Conservation (phyloP, 352 stramenopile genomes). For the Phytophthora pluvialis region DNA sequence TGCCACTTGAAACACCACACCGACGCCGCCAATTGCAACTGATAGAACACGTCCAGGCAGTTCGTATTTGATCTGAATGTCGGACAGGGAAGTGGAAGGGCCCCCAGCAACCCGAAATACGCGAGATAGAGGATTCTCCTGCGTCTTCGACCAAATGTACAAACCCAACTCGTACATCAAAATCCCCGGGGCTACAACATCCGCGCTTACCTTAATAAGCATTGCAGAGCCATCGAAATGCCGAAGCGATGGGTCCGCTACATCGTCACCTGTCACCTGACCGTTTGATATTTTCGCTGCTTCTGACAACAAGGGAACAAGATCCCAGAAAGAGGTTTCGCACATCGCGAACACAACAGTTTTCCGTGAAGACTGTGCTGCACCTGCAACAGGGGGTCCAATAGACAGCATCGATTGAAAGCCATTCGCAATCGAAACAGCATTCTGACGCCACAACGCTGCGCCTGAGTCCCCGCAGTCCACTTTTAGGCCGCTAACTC, state of each 20-base stretch:
- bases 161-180: slow-evolving; percentile 50
- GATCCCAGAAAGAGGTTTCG: slow-evolving; percentile 75
- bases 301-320: slow-evolving; percentile 61
- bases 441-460: slow-evolving; percentile 63
- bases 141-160: slow-evolving; percentile 51
- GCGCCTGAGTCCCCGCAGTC: slow-evolving; percentile 34
- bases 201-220: slow-evolving; percentile 46
- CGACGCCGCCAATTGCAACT: slow-evolving; percentile 45
- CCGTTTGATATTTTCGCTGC: slow-evolving; percentile 42
- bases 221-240: slow-evolving; percentile 44
- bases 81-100: slow-evolving; percentile 18
- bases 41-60: slow-evolving; percentile 51
- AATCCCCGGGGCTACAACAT: slow-evolving; percentile 27
- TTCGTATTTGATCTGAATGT: slow-evolving; percentile 51
- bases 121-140: slow-evolving; percentile 41
- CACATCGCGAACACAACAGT: slow-evolving; percentile 67
- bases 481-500: slow-evolving; percentile 34
- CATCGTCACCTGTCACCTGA: slow-evolving; percentile 1
- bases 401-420: slow-evolving; percentile 63
- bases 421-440: slow-evolving; percentile 44
- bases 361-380: slow-evolving; percentile 21
- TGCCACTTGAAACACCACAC: slow-evolving; percentile 55
- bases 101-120: slow-evolving; percentile 40
- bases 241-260: slow-evolving; percentile 13
- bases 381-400: slow-evolving; percentile 16